phyloP scores from a whole-genome alignment of 805 yeast species.

The Citeromyces matritensis region DNA sequence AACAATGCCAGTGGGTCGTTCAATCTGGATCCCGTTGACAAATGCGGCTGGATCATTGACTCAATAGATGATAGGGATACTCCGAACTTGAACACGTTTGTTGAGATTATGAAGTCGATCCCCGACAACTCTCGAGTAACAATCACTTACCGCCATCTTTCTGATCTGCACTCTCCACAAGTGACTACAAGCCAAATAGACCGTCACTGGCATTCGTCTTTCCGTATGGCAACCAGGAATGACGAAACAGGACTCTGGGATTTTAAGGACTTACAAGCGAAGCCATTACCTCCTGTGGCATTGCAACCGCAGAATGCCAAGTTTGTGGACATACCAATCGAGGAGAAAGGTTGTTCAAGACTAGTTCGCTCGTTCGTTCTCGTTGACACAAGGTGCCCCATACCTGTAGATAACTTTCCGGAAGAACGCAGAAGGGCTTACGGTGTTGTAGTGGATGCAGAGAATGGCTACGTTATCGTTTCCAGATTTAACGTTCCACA shows the following conservation, averaged over 20 bases:
- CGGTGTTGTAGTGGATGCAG: constrained; percentile 75
- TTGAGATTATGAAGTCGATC: constrained; percentile 61
- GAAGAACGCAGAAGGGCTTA: constrained; percentile 45
- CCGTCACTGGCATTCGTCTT: constrained; percentile 71
- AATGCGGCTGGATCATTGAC: constrained; percentile 71
- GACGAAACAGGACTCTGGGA: constrained; percentile 45
- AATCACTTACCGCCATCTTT: constrained; percentile 57
- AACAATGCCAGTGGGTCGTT: constrained; percentile 72
- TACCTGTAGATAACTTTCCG: constrained; percentile 65
- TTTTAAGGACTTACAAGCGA: constrained; percentile 34
- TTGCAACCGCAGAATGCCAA: constrained; percentile 48
- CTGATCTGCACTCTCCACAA: constrained; percentile 65
- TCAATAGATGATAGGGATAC: constrained; percentile 63
- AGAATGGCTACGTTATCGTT: constrained; percentile 63
- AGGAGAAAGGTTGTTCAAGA: constrained; percentile 33
- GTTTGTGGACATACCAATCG: constrained; percentile 54
- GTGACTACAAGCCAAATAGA: constrained; percentile 59
- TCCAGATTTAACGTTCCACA: constrained; percentile 75
- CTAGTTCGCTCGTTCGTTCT: constrained; percentile 58
- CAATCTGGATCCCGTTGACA: constrained; percentile 38
- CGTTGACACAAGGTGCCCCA: constrained; percentile 48
- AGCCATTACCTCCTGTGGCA: constrained; percentile 41
- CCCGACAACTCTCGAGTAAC: constrained; percentile 69
- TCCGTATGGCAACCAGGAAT: constrained; percentile 51
- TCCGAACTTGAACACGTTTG: constrained; percentile 59